Conservation (phyloP, 768 basidiomycete species). For the Suillus brevipes region DNA sequence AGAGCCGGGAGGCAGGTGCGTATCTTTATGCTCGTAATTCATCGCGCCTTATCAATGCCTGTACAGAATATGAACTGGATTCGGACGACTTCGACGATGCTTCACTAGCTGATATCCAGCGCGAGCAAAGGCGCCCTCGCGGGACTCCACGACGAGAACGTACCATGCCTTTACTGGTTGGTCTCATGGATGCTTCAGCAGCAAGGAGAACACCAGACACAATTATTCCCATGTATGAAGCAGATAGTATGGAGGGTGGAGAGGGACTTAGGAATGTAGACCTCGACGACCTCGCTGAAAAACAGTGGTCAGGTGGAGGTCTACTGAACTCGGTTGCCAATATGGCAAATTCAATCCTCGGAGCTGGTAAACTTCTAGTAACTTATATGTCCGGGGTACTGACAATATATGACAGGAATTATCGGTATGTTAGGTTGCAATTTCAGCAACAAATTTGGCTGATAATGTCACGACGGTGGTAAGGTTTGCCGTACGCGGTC, state of each 20-base stretch:
- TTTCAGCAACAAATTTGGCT: slow-evolving; percentile 12
- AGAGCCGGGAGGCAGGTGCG: slow-evolving; percentile 83
- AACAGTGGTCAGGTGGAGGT: slow-evolving; percentile 67
- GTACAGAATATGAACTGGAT: slow-evolving; percentile 80
- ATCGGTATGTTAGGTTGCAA: slow-evolving; percentile 54
- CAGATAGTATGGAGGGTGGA: slow-evolving; percentile 6
- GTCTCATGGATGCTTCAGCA: slow-evolving; percentile 66
- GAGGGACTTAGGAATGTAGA: slow-evolving; percentile 47
- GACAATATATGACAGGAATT: slow-evolving; percentile 48
- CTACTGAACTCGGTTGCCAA: slow-evolving; percentile 82
- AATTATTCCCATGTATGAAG: slow-evolving; percentile 46
- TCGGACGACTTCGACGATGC: slow-evolving; percentile 75
- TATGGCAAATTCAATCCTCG: slow-evolving; percentile 96
- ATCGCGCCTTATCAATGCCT: slow-evolving; percentile 12
- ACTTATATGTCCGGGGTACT: slow-evolving; percentile 16
- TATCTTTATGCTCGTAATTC: slow-evolving; percentile 27
- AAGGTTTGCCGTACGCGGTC: slow-evolving; percentile 92
- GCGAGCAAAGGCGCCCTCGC: slow-evolving; percentile 19
- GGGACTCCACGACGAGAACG: slow-evolving; percentile 46
- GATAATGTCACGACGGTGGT: background rate
- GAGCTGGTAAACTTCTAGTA: slow-evolving; percentile 63
- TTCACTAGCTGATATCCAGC: slow-evolving; percentile 31
- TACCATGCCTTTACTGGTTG: slow-evolving; percentile 75
- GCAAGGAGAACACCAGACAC: slow-evolving; percentile 58
- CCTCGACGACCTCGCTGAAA: slow-evolving; percentile 71